phyloP scores from a whole-genome alignment of 805 yeast genomes.

The Zygoascus tannicola region DNA sequence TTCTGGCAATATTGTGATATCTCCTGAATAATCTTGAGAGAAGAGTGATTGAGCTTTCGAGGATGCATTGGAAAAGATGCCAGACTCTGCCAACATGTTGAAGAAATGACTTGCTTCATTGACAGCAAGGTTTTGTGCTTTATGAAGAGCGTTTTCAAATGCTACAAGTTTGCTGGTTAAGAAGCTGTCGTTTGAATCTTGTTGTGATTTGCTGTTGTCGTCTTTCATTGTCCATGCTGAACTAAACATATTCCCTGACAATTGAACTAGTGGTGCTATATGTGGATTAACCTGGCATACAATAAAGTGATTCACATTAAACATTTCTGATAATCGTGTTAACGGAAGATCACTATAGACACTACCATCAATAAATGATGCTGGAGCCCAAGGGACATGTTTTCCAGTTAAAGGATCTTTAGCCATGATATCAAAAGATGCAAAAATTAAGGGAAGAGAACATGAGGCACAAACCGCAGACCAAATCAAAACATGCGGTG shows the following conservation, averaged over 20 bases:
- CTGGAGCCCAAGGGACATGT: slow-evolving; percentile 73
- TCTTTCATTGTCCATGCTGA: background rate
- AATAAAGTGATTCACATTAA: slow-evolving; percentile 92
- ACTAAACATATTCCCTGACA: slow-evolving; percentile 13
- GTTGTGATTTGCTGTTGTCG: background rate
- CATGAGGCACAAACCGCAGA: slow-evolving; percentile 93
- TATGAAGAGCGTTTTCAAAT: slow-evolving; percentile 4
- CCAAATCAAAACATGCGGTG: slow-evolving; percentile 86
- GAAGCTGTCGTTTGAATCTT: background rate
- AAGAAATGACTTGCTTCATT: slow-evolving; percentile 73
- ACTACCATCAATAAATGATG: slow-evolving; percentile 88
- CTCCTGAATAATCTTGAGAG: slow-evolving; percentile 85
- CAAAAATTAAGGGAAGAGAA: slow-evolving; percentile 85
- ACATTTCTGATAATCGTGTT: slow-evolving; percentile 86
- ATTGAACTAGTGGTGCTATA: slow-evolving; percentile 68
- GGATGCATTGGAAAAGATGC: slow-evolving; percentile 61
- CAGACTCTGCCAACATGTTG: slow-evolving; percentile 64
- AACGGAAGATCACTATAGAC: slow-evolving; percentile 92
- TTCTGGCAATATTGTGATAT: slow-evolving; percentile 85
- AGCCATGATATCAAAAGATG: slow-evolving; percentile 77
- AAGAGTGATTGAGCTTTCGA: slow-evolving; percentile 67
- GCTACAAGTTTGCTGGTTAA: background rate
- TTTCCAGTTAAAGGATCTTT: slow-evolving; percentile 66
- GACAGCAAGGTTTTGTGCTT: slow-evolving; percentile 46
- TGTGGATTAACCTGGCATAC: slow-evolving; percentile 98